phyloP scores from a whole-genome alignment of 129 eudicot genomes.

The Oenanthe sinensis region DNA sequence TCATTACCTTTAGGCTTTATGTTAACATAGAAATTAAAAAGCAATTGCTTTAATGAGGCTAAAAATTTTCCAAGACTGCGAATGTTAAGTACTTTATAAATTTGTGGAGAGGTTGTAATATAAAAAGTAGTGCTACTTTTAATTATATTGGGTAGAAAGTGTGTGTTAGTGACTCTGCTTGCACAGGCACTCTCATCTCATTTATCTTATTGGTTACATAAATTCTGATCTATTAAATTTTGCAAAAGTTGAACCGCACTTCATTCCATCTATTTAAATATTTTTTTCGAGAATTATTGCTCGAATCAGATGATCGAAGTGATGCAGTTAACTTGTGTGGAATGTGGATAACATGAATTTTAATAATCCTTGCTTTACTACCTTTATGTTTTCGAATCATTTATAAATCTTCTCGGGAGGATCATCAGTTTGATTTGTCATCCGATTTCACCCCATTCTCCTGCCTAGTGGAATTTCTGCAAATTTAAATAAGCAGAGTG shows the following conservation, averaged over 20 bases:
- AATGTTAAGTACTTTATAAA: not conserved
- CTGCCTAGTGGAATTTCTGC: not conserved
- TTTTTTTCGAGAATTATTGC: not conserved
- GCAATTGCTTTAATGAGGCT: not conserved
- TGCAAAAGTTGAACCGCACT: not conserved
- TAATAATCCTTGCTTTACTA: not conserved
- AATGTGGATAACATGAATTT: not conserved
- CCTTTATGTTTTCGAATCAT: not conserved
- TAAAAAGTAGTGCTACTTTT: not conserved
- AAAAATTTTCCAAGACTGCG: not conserved
- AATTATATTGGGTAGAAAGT: not conserved
- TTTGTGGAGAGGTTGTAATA: not conserved
- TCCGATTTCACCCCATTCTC: not conserved
- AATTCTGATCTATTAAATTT: not conserved
- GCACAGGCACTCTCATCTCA: not conserved
- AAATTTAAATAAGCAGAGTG: not conserved
- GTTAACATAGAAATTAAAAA: not conserved
- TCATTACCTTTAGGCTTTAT: not conserved
- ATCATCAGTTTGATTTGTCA: not conserved
- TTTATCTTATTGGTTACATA: not conserved
- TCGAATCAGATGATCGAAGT: not conserved
- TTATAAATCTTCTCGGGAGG: not conserved
- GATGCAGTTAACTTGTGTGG: not conserved
- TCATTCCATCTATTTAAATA: not conserved
- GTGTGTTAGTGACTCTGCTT: conserved; percentile 2